phyloP scores from a whole-genome alignment of 495 filamentous ascomycete species.

The Bacidia rubella region DNA sequence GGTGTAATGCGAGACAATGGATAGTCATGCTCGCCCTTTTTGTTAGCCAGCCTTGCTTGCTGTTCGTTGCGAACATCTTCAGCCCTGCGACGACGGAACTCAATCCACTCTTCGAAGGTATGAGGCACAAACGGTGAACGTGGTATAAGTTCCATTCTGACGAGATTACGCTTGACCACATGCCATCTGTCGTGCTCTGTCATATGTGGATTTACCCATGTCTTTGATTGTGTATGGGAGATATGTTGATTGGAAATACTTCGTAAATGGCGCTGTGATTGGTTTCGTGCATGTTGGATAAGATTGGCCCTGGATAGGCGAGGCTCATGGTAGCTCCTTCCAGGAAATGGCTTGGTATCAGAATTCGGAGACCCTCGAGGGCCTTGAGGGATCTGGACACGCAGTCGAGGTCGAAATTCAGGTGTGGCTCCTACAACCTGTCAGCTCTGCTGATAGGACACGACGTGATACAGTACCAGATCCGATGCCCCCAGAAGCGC shows the following conservation, averaged over 20 bases:
- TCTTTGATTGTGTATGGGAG: constrained; percentile 18
- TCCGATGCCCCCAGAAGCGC: background rate
- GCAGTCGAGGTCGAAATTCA: background rate
- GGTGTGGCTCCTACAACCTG: background rate
- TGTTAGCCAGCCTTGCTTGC: background rate
- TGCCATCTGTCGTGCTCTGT: constrained; percentile 17
- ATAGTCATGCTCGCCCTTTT: background rate
- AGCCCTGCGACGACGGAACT: constrained; percentile 8
- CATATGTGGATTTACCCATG: constrained; percentile 16
- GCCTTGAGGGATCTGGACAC: background rate
- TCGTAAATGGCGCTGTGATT: background rate
- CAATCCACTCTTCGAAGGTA: constrained; percentile 16
- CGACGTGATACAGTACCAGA: background rate
- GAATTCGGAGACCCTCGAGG: background rate
- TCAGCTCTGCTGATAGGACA: background rate
- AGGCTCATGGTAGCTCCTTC: background rate
- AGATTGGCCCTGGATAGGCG: background rate
- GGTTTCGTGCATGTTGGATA: background rate
- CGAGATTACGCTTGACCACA: constrained; percentile 10
- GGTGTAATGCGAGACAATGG: background rate
- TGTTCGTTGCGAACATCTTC: constrained; percentile 1
- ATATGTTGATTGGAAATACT: background rate
- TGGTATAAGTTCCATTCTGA: constrained; percentile 12
- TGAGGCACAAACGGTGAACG: constrained; percentile 18
- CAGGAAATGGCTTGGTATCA: background rate